A percentile compares a stretch with the other conserved stretches of the same genome.
Evolutionary conservation across 2,329 filamentous ascomycete species (phyloP).

Genomic region (Dryadomyces quercivorus): DNA sequence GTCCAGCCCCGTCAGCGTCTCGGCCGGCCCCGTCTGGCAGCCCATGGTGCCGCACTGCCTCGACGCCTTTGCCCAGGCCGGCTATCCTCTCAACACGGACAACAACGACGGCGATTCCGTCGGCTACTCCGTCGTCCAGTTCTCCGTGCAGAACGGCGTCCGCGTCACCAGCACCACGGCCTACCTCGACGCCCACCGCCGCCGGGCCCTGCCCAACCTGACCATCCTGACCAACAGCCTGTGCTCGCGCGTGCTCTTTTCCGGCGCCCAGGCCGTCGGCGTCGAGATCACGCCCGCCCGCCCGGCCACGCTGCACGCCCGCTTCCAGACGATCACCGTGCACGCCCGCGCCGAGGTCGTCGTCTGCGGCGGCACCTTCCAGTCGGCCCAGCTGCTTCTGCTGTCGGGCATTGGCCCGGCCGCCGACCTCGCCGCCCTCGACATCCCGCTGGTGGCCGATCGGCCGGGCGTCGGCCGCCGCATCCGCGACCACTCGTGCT

Average conservation of each 20-base stretch:
- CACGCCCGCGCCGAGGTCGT: conserved; percentile 23
- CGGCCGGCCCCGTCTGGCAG: background rate
- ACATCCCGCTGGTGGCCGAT: conserved; percentile 25
- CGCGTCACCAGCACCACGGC: conserved; percentile 2
- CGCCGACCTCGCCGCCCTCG: conserved; percentile 23
- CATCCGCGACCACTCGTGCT: conserved; percentile 22
- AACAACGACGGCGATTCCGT: conserved; percentile 2
- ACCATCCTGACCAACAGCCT: background rate
- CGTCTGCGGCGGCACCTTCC: conserved; percentile 27
- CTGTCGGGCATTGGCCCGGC: conserved; percentile 32
- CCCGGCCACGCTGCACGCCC: background rate
- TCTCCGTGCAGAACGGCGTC: background rate
- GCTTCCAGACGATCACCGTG: background rate
- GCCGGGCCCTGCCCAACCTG: conserved; percentile 16
- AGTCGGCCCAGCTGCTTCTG: conserved; percentile 30
- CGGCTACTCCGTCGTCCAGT: conserved; percentile 4
- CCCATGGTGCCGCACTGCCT: background rate
- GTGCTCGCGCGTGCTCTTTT: conserved; percentile 4
- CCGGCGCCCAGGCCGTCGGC: background rate
- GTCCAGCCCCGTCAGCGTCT: background rate
- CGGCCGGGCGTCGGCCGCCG: conserved; percentile 26
- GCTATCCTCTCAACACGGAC: background rate
- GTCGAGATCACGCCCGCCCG: background rate
- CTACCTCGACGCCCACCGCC: background rate
- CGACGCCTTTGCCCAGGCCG: background rate